Percentiles rank a stretch among this genome's conserved stretches.
phyloP scores from a whole-genome alignment of 495 filamentous ascomycete species.

The Tricharina praecox region DNA sequence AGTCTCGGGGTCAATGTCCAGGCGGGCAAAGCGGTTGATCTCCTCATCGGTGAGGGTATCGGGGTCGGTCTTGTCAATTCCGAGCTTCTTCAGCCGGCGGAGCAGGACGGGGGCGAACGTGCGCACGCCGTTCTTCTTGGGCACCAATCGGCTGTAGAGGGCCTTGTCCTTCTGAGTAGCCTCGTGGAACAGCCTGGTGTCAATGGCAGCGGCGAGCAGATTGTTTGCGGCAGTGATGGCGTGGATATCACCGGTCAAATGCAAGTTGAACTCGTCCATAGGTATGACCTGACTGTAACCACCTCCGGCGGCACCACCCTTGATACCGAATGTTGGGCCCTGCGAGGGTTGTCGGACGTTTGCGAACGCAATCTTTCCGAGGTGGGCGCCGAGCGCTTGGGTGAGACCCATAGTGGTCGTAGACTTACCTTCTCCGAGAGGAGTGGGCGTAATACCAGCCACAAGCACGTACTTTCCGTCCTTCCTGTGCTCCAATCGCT shows the following conservation, averaged over 20 bases:
- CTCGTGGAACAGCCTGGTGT: slow-evolving; percentile 97
- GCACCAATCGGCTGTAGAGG: slow-evolving; percentile 77
- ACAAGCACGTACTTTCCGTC: slow-evolving; percentile 85
- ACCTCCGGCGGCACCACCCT: slow-evolving; percentile 90
- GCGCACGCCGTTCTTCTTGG: slow-evolving; percentile 73
- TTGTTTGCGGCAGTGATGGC: slow-evolving; percentile 96
- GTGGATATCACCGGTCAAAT: slow-evolving; percentile 94
- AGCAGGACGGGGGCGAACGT: slow-evolving; percentile 80
- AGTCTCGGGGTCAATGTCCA: slow-evolving; percentile 91
- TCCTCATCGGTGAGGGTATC: slow-evolving; percentile 81
- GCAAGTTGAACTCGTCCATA: slow-evolving; percentile 99
- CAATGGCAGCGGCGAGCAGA: slow-evolving; percentile 87
- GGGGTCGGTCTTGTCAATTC: slow-evolving; percentile 86
- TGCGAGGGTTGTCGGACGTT: slow-evolving; percentile 95
- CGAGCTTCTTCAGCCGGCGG: slow-evolving; percentile 79
- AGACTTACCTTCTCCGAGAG: slow-evolving; percentile 95
- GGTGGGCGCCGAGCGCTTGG: slow-evolving; percentile 81
- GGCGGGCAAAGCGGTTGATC: slow-evolving; percentile 65
- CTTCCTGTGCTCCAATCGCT: slow-evolving; percentile 67
- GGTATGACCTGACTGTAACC: slow-evolving; percentile 98
- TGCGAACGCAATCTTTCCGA: slow-evolving; percentile 76
- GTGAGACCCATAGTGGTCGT: slow-evolving; percentile 94
- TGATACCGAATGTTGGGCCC: slow-evolving; percentile 96
- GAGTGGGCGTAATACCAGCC: slow-evolving; percentile 89
- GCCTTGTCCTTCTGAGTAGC: slow-evolving; percentile 79